Base-by-base conservation (phyloP, 768 basidiomycete species). In the Agrocybe praecox region DNA sequence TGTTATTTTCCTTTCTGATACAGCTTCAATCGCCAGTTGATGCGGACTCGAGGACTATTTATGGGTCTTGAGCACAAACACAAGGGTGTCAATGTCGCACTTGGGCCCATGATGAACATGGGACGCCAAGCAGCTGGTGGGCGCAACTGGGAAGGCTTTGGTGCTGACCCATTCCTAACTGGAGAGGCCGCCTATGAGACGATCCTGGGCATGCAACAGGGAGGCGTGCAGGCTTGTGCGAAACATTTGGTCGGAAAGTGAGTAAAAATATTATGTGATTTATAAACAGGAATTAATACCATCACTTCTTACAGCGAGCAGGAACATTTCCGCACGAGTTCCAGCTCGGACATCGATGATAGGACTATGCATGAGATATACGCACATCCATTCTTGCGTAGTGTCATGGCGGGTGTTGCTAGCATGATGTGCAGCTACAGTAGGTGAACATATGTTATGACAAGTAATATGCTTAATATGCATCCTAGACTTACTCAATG, bases 81-180 rank as follows among this genome's bases (percentile, higher is more conserved):
- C 23, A 94, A 96, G 67, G 96, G 96, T 21, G 86, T 92, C 46
- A 84, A 97, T 63, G 74, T 96, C 48, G 88, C 86, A 10, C 80
- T 96, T 7, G 83, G 83, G 1, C 82, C 92, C 0, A 91, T 91
- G 88, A 94, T 92, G 86, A 94, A 95, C 68, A 83, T 96, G 76
- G 90, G 88, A 1, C 84, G 91, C 17, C 72, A 88, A 18, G 86
- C 90, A 2, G 78, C 83, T 60, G 92, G 89, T 7, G 95, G 95
- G 17, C 79, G 95, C 24, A 94, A 95, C 71, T 96, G 93, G 92
- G 95, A 96, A 77, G 93, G 92, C n/a, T 95, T 94, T 56, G 94
- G 94, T 26, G 92, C 83, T 10, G 95, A 97, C 69, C 95, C 95
- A 0, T 96, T 85, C 74, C 75, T 96, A 15, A 65, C 83, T n/a